Percentiles rank a stretch among this genome's conserved stretches.
phyloP scores from a whole-genome alignment of 2,329 filamentous ascomycete genomes.

The Talaromyces marneffei region DNA sequence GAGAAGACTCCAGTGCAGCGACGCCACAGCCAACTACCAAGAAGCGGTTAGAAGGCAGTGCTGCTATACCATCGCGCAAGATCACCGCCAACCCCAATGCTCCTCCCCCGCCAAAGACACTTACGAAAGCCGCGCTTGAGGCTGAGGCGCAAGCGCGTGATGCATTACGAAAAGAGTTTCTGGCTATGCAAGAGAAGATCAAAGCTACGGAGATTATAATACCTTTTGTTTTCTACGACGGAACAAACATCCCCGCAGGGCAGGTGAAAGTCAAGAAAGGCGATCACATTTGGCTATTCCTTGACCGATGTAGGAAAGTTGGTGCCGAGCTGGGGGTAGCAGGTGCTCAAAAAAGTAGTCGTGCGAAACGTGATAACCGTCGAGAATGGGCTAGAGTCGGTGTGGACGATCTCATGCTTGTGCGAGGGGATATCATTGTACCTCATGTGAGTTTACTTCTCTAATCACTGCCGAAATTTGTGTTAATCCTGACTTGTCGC shows the following conservation, averaged over 20 bases:
- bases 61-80: conserved; percentile 25
- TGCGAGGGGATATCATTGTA: conserved; percentile 83
- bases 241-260: conserved; percentile 80
- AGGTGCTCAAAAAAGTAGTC: conserved; percentile 46
- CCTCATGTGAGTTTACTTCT: conserved; percentile 65
- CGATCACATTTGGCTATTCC: conserved; percentile 84
- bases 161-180: conserved; percentile 69
- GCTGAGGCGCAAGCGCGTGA: conserved; percentile 75
- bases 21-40: conserved; percentile 34
- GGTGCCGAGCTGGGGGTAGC: conserved; percentile 76
- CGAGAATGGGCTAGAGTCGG: conserved; percentile 89
- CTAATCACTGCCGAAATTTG: neutral
- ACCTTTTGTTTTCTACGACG: conserved; percentile 96
- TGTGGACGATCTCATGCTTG: conserved; percentile 92
- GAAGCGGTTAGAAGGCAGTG: conserved; percentile 30
- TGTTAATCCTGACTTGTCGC: conserved; percentile 14
- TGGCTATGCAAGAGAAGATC: conserved; percentile 75
- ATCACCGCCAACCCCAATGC: conserved; percentile 43
- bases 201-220: conserved; percentile 85
- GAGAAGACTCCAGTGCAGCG: conserved; percentile 33
- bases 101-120: conserved; percentile 59
- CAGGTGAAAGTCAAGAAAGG: conserved; percentile 85
- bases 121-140: conserved; percentile 70
- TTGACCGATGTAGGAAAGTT: conserved; percentile 86
- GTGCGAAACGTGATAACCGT: conserved; percentile 52